A percentile compares a stretch with the other conserved stretches of the same genome.
Evolutionary conservation across 176 grass and related monocot species (phyloP).

Genomic region (Carex cristatella): DNA sequence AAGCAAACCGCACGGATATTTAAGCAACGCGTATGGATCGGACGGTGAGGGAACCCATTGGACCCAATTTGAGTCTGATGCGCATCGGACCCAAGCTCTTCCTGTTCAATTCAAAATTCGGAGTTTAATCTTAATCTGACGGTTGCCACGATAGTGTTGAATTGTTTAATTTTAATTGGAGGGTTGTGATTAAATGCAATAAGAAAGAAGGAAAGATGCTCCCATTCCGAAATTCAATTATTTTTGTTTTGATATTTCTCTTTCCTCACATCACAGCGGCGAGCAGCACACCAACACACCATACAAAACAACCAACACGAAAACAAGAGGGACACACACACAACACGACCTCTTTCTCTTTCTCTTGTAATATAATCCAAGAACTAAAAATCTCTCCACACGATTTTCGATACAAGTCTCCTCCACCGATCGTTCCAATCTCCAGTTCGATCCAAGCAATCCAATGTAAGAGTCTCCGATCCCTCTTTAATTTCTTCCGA

Average conservation of each 20-base stretch:
- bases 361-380: neutral
- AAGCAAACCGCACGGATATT: too few species aligned
- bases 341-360: neutral
- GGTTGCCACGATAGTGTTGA: neutral
- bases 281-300: neutral
- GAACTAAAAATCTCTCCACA: slow-evolving; percentile 17
- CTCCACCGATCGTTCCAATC: neutral
- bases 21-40: too few species aligned
- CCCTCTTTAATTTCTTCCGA: neutral
- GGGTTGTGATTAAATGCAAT: neutral
- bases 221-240: neutral
- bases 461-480: slow-evolving; percentile 44
- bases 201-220: neutral
- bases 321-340: slow-evolving; percentile 33
- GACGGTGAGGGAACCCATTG: too few species aligned
- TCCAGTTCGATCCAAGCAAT: neutral
- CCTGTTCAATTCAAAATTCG: neutral
- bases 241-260: neutral
- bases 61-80: too few species aligned
- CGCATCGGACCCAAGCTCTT: too few species aligned
- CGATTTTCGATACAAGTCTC: slow-evolving; percentile 37
- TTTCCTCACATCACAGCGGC: neutral
- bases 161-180: neutral
- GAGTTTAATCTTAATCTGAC: neutral
- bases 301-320: neutral